Evolutionary conservation across 805 yeast genomes (phyloP), one percentile per base, ranked within the genome.

Genomic region (Hanseniaspora occidentalis): DNA sequence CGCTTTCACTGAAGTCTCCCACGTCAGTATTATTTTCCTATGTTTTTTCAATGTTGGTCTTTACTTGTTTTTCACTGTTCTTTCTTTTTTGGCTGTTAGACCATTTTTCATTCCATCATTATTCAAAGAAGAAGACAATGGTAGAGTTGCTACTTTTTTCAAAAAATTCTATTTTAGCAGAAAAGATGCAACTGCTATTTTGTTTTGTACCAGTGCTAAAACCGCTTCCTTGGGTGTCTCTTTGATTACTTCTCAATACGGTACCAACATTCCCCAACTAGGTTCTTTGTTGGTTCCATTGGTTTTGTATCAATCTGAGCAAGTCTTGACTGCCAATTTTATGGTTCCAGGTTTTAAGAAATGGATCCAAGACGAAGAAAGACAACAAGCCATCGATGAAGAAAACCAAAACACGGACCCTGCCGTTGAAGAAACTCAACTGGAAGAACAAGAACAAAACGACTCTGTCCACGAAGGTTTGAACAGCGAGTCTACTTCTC

Each of bases 211-310:
- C 9, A 89, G 94, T 4, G 95, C 96, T 2, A 86, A 85, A 58
- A 85, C 95, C 1, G 95, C 94, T 0, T 95, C 95, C 0, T 65
- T 85, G 39, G 96, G 95, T 27, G 94, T 85, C 3, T 81, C 94
- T 1, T 65, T 85, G 38, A 68, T 81, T n/a, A 68, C 86, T 1
- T 74, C 89, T 0, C 89, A 82, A 56, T 85, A 84, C 55, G 94
- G 94, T 13, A 59, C 72, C 4, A 52, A 68, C 35, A 74, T 71
- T 49, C 65, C 69, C 8, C 65, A 75, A 48, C 61, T 84, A 46
- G 95, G 95, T 14, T 71, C 72, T 39, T 60, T 86, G 31, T 62
- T 86, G 33, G 86, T 84, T 14, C 89, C 95, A 0, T 66, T 86
- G 52, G 95, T 86, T 6, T 64, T 86, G 41, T 86, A 83, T 57